phyloP scores from a whole-genome alignment of 345 rosid genomes.

The Pseudoturritis turrita region DNA sequence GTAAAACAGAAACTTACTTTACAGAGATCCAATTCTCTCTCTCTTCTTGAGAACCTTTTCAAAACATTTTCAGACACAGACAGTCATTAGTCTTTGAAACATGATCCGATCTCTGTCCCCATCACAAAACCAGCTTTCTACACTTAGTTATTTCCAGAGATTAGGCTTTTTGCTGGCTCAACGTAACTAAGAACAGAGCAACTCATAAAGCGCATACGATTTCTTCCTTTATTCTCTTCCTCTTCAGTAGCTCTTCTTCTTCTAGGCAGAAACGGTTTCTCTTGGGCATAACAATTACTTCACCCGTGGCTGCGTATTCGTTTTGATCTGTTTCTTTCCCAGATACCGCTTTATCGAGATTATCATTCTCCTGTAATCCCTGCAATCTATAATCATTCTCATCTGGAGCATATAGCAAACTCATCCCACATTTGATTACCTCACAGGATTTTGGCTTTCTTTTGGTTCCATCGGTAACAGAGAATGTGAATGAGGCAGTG shows the following conservation, averaged over 20 bases:
- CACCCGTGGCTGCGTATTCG: background rate
- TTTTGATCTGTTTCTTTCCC: background rate
- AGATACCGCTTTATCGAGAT: background rate
- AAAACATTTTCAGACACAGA: no score
- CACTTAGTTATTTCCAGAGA: background rate
- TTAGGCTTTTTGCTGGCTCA: constrained; percentile 12
- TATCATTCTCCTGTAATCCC: background rate
- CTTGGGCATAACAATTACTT: constrained; percentile 1
- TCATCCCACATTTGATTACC: constrained; percentile 31
- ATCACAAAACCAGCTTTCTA: background rate
- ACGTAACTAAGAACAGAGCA: constrained; percentile 3
- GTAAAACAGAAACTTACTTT: background rate
- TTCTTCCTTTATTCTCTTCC: constrained; percentile 19
- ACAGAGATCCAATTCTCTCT: background rate
- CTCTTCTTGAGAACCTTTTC: background rate
- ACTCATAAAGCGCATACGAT: background rate
- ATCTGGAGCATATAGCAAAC: constrained; percentile 21
- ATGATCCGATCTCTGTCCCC: background rate
- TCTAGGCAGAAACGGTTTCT: background rate
- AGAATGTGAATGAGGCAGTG: constrained; percentile 20
- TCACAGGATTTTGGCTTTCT: constrained; percentile 19
- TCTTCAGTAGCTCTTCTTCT: constrained; percentile 14
- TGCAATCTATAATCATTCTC: constrained; percentile 26
- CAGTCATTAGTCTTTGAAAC: background rate
- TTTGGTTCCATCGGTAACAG: constrained; percentile 14